Evolutionary conservation across 345 rosid species (phyloP).

Genomic region (Eucalyptus globulus): DNA sequence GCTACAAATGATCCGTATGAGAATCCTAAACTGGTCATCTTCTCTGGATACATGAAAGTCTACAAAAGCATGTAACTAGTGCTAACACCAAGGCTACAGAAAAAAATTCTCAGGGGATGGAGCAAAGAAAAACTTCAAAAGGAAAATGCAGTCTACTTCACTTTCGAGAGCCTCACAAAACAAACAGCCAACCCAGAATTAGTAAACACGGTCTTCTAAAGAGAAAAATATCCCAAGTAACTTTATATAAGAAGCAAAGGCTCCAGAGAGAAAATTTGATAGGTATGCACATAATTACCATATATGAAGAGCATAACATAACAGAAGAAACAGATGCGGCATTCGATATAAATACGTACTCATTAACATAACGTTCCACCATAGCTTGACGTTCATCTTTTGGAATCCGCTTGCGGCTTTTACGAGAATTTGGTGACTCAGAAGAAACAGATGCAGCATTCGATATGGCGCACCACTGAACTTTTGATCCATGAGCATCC

Average conservation of each 20-base stretch:
- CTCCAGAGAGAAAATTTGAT: background rate
- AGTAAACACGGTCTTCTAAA: background rate
- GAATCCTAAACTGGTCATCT: background rate
- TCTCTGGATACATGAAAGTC: background rate
- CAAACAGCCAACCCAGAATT: background rate
- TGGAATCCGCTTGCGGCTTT: slow-evolving; percentile 9
- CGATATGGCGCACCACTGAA: slow-evolving; percentile 15
- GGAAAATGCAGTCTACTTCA: background rate
- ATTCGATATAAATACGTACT: background rate
- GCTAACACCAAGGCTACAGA: background rate
- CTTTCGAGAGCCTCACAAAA: background rate
- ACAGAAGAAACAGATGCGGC: background rate
- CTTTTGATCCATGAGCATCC: background rate
- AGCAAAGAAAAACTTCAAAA: background rate
- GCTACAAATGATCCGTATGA: background rate
- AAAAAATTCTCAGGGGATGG: background rate
- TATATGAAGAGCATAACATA: background rate
- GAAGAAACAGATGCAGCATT: slow-evolving; percentile 25
- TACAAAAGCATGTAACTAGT: background rate
- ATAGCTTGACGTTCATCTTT: slow-evolving; percentile 26
- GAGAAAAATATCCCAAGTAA: background rate
- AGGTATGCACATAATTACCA: background rate
- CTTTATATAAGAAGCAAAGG: background rate
- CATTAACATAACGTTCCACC: slow-evolving; percentile 25
- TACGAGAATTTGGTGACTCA: slow-evolving; percentile 1